Conservation (phyloP, 306 rosid species). For the Acacia crassicarpa region DNA sequence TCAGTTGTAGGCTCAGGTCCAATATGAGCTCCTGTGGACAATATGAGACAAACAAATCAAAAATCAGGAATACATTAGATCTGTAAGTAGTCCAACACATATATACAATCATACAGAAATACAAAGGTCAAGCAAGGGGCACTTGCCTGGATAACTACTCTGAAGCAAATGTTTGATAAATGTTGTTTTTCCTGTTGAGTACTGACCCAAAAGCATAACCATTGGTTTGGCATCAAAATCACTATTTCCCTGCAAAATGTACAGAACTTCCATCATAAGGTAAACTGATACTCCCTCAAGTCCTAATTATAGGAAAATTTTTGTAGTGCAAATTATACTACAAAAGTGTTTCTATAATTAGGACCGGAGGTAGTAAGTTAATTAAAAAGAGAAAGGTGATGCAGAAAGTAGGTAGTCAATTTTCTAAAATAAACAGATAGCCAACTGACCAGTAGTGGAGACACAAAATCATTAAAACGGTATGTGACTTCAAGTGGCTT, state of each 20-base stretch:
- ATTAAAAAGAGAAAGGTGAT: not conserved
- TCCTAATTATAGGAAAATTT: too few species aligned
- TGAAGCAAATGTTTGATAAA: constrained; percentile 88
- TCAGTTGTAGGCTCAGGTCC: constrained; percentile 99
- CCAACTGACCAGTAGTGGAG: constrained; percentile 72
- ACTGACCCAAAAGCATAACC: constrained; percentile 98
- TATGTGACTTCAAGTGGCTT: constrained; percentile 88
- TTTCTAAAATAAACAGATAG: not conserved
- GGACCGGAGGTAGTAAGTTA: not conserved
- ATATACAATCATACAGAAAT: constrained; percentile 7
- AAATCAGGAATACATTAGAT: not conserved
- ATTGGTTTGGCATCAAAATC: constrained; percentile 98
- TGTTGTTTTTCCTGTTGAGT: constrained; percentile 97
- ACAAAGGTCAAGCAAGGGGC: not conserved
- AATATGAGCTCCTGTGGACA: constrained; percentile 84
- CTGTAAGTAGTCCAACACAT: not conserved
- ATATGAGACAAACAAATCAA: constrained; percentile 2
- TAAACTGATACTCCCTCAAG: not conserved
- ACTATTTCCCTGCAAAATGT: constrained; percentile 70
- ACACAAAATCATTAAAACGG: constrained; percentile 77
- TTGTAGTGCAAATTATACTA: too few species aligned
- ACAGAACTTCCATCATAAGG: constrained; percentile 12
- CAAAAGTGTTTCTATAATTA: too few species aligned
- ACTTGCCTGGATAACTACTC: constrained; percentile 86
- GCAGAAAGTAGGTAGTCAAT: not conserved